phyloP scores from a whole-genome alignment of 371 early-diverging fungal genomes.

The Coemansia sp. region DNA sequence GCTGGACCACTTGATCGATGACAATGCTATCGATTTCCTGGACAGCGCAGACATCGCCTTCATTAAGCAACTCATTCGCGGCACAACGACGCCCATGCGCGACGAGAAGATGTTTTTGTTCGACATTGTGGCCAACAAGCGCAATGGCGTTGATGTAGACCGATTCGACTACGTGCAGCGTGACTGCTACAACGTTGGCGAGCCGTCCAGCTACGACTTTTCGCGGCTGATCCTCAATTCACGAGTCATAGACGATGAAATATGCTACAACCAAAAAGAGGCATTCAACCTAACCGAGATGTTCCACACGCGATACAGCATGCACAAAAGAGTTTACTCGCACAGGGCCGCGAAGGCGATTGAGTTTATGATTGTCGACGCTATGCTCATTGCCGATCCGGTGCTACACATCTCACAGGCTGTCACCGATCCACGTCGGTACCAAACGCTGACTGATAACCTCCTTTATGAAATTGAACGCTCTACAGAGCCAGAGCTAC shows the following conservation, averaged over 20 bases:
- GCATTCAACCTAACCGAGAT: slow-evolving; percentile 80
- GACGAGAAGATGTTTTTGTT: slow-evolving; percentile 69
- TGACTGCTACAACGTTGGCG: slow-evolving; percentile 84
- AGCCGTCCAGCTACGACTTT: slow-evolving; percentile 79
- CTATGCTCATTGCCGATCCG: slow-evolving; percentile 78
- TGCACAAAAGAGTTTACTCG: slow-evolving; percentile 90
- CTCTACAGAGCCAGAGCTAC: slow-evolving; percentile 61
- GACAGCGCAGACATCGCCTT: slow-evolving; percentile 63
- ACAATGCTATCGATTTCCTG: slow-evolving; percentile 75
- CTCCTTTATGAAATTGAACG: slow-evolving; percentile 83
- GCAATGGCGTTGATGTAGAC: slow-evolving; percentile 94
- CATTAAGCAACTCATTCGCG: slow-evolving; percentile 84
- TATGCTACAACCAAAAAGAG: slow-evolving; percentile 85
- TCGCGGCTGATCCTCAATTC: slow-evolving; percentile 76
- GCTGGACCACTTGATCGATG: slow-evolving; percentile 81
- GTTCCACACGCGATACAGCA: slow-evolving; percentile 87
- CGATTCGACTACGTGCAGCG: slow-evolving; percentile 95
- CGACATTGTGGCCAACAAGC: slow-evolving; percentile 95
- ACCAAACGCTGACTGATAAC: slow-evolving; percentile 79
- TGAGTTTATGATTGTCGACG: slow-evolving; percentile 89
- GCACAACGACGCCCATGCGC: slow-evolving; percentile 50
- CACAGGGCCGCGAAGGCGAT: slow-evolving; percentile 78
- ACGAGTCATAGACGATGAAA: slow-evolving; percentile 84
- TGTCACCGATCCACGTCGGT: slow-evolving; percentile 68
- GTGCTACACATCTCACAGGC: slow-evolving; percentile 69